phyloP scores from a whole-genome alignment of 306 rosid species.

The Chamaecrista fasciculata region DNA sequence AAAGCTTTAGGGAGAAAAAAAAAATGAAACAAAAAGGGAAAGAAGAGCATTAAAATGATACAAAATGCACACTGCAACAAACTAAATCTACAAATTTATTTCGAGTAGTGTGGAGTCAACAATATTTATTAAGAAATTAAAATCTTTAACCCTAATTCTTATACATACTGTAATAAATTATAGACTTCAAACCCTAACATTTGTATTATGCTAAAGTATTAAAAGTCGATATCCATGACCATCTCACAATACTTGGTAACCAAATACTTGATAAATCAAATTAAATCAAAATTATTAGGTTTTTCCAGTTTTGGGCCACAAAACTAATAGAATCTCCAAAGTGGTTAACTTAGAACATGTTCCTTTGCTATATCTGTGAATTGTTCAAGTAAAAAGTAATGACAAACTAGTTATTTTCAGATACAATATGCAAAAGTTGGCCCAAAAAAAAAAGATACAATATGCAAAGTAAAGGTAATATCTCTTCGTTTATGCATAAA shows the following conservation, averaged over 20 bases:
- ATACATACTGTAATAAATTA: not conserved
- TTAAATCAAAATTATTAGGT: conserved; percentile 6
- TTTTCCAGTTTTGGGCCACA: conserved; percentile 19
- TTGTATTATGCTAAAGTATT: not conserved
- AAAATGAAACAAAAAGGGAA: not conserved
- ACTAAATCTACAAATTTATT: conserved; percentile 8
- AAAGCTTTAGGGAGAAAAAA: not conserved
- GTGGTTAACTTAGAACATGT: not conserved
- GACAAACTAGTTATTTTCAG: not conserved
- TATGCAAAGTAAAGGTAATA: not conserved
- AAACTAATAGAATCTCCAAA: not conserved
- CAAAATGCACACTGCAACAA: conserved; percentile 11
- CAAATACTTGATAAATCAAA: conserved; percentile 11
- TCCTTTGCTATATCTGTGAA: conserved; percentile 2
- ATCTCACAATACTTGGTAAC: conserved; percentile 5
- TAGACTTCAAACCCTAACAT: conserved; percentile 21
- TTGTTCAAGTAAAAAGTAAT: not conserved
- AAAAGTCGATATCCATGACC: not conserved
- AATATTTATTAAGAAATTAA: not conserved
- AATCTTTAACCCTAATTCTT: conserved; percentile 2
- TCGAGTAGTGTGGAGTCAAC: not conserved
- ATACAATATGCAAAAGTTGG: not conserved
- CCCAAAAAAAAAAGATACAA: too few relatives aligned
- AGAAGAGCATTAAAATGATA: not conserved
- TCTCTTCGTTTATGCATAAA: not conserved